These are phyloP conservation scores for Penicillium decumbens DNA, from an alignment of 2,329 filamentous ascomycete genomes.

Conservation along the genomic window DNA sequence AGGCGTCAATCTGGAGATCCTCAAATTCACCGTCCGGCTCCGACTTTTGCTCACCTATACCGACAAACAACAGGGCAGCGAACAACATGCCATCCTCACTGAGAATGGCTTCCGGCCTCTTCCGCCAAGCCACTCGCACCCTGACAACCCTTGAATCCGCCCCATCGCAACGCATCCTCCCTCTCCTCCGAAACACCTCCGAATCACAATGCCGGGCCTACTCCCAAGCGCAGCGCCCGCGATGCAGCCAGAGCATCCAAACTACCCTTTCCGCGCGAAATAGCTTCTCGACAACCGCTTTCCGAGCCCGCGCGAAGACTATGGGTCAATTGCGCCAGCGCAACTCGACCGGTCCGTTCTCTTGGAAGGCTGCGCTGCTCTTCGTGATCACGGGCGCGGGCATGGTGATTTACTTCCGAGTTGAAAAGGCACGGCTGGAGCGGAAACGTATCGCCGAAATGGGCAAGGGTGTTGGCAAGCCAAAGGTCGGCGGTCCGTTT, in stretches of 20 bases:
- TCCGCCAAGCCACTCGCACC: slow-evolving; percentile 16
- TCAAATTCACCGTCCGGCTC: slow-evolving; percentile 12
- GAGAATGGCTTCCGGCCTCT: slow-evolving; percentile 18
- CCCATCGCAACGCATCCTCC: slow-evolving; percentile 13
- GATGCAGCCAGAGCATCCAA: slow-evolving; percentile 10
- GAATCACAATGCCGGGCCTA: slow-evolving; percentile 23
- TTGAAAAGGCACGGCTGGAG: slow-evolving; percentile 87
- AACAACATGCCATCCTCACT: slow-evolving; percentile 28
- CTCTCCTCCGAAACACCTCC: slow-evolving; percentile 17
- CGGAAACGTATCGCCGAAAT: slow-evolving; percentile 84
- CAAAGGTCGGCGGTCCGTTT: slow-evolving; percentile 89
- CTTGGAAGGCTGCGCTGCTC: slow-evolving; percentile 80
- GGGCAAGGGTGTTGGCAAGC: slow-evolving; percentile 84
- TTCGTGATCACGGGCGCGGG: slow-evolving; percentile 75
- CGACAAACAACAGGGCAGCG: background rate
- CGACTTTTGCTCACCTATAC: slow-evolving; percentile 3
- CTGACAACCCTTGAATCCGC: slow-evolving; percentile 11
- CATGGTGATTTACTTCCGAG: slow-evolving; percentile 85
- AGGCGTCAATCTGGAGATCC: slow-evolving; percentile 24
- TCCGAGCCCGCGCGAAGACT: slow-evolving; percentile 29
- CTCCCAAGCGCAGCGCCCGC: slow-evolving; percentile 21
- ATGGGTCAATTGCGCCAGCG: slow-evolving; percentile 41
- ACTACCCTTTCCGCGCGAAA: slow-evolving; percentile 10
- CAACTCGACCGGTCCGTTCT: slow-evolving; percentile 63
- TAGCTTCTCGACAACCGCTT: slow-evolving; percentile 29